phyloP scores from a whole-genome alignment of 768 basidiomycete genomes.

The Trametes meyenii region DNA sequence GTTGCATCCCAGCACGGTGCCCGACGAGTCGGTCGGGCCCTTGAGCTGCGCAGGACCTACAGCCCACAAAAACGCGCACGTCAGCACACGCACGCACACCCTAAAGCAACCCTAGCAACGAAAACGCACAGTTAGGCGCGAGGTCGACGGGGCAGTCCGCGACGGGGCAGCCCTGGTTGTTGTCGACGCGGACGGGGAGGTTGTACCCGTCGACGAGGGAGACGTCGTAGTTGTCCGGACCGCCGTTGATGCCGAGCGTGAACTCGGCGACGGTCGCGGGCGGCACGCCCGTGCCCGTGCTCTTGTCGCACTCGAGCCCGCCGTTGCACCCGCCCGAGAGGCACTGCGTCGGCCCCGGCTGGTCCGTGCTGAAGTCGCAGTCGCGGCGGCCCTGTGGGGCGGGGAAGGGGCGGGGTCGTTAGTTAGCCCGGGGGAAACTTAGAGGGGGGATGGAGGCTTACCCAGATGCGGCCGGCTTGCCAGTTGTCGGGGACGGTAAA shows the following conservation, averaged over 20 bases:
- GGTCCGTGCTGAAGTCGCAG: constrained; percentile 38
- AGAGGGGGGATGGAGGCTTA: not conserved
- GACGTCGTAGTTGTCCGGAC: constrained; percentile 40
- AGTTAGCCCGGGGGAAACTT: not conserved
- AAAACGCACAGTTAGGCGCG: constrained; percentile 39
- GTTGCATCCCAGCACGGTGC: constrained; percentile 46
- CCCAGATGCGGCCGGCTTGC: constrained; percentile 42
- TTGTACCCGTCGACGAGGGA: constrained; percentile 39
- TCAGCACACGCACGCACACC: too few relatives aligned
- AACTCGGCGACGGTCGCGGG: constrained; percentile 42
- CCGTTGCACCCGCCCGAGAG: constrained; percentile 43
- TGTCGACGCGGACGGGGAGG: constrained; percentile 38
- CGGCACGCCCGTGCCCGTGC: constrained; percentile 42
- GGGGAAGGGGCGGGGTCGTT: not conserved
- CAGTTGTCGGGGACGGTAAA: constrained; percentile 42
- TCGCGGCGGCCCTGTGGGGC: constrained; percentile 33
- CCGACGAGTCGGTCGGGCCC: constrained; percentile 39
- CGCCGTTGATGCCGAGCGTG: constrained; percentile 33
- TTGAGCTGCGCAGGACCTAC: constrained; percentile 37
- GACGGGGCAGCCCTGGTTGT: constrained; percentile 35
- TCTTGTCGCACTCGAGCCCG: constrained; percentile 40
- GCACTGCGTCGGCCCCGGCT: constrained; percentile 39
- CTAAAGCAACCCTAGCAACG: not conserved
- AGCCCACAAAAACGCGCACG: not conserved
- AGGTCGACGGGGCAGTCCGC: constrained; percentile 41